Conservation (phyloP, 163 green algal genomes). For the Chlorella variabilis region DNA sequence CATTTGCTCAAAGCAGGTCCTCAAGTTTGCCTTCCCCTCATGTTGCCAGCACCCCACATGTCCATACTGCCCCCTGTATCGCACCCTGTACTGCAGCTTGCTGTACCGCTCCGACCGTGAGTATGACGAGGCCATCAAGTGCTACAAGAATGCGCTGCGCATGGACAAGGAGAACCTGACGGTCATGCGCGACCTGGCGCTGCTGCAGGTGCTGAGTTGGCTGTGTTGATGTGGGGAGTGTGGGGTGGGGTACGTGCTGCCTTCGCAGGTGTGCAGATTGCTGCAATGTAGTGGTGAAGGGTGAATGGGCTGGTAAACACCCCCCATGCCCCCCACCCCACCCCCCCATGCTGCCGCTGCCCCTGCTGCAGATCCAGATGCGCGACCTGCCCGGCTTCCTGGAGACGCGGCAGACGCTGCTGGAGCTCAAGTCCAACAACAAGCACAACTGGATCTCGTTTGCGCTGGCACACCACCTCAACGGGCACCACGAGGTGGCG, state of each 20-base stretch:
- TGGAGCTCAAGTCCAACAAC: slow-evolving; percentile 82
- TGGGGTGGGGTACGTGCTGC: not conserved
- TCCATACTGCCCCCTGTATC: not conserved
- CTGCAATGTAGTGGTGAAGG: no score
- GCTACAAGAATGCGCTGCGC: slow-evolving; percentile 96
- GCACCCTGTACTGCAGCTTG: slow-evolving; percentile 64
- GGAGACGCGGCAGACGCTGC: slow-evolving; percentile 89
- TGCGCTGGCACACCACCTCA: slow-evolving; percentile 93
- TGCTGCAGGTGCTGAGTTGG: slow-evolving; percentile 93
- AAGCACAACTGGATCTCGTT: slow-evolving; percentile 92
- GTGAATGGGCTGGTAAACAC: no score
- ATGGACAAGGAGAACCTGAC: slow-evolving; percentile 95
- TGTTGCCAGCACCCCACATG: no score
- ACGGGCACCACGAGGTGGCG: slow-evolving; percentile 80
- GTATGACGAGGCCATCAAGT: slow-evolving; percentile 98
- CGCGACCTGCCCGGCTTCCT: slow-evolving; percentile 93
- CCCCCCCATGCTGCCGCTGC: not conserved
- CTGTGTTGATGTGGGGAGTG: no score
- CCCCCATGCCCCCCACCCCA: no score
- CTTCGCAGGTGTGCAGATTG: not conserved
- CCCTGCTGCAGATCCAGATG: slow-evolving; percentile 89
- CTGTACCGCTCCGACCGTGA: slow-evolving; percentile 93
- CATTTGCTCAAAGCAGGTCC: no score
- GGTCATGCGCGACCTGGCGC: slow-evolving; percentile 92
- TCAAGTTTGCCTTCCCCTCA: no score